Conservation (phyloP, 805 yeast species). For the Candida boidinii region DNA sequence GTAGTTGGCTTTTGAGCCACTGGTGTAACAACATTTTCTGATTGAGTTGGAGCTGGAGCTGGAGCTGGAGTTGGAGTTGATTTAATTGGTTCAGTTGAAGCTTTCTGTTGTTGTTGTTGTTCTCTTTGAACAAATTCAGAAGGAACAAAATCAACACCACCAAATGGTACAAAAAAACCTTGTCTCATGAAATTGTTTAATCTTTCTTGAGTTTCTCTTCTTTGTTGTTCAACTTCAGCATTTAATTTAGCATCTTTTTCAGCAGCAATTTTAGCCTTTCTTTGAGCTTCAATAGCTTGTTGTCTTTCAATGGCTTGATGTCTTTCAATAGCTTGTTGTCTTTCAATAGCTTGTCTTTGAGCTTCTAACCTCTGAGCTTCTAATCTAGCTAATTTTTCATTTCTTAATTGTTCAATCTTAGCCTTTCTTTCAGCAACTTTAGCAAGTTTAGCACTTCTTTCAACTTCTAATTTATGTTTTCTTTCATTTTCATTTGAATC, state of each 20-base stretch:
- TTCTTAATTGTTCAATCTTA: background rate
- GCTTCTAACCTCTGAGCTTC: background rate
- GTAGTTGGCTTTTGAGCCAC: background rate
- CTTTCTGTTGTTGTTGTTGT: too few species aligned
- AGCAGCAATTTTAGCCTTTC: background rate
- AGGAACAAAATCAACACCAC: background rate
- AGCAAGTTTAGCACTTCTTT: background rate
- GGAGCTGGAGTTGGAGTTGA: background rate
- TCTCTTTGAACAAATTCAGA: background rate
- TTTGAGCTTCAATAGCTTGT: too few species aligned
- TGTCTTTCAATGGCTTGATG: background rate
- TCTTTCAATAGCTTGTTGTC: background rate
- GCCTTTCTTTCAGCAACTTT: background rate
- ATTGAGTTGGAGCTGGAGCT: background rate
- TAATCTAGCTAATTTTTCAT: background rate
- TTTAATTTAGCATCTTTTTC: background rate
- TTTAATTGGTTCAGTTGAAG: too few species aligned
- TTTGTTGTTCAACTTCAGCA: conserved; percentile 1
- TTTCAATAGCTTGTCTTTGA: background rate
- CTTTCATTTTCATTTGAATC: background rate
- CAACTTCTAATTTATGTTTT: background rate
- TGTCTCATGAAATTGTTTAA: background rate
- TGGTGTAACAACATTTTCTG: background rate
- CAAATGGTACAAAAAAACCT: too few species aligned
- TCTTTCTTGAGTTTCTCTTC: background rate